Percentiles rank a stretch among this genome's conserved stretches.
phyloP scores from a whole-genome alignment of 2,329 filamentous ascomycete species.

The Fusarium compactum region DNA sequence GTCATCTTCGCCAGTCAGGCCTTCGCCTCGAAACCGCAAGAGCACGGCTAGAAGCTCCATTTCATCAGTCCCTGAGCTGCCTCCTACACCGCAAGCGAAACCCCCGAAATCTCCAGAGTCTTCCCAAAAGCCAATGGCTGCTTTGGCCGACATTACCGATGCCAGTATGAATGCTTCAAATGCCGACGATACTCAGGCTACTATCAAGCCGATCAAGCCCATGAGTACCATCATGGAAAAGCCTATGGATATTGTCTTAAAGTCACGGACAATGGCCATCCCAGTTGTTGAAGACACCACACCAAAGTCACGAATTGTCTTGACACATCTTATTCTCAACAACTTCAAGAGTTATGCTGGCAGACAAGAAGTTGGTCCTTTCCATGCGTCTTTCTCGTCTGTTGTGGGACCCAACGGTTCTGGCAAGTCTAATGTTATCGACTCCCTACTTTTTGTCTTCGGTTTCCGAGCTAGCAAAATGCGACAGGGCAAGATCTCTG shows the following conservation, averaged over 20 bases:
- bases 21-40: constrained; percentile 76
- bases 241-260: constrained; percentile 93
- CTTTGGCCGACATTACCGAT: constrained; percentile 80
- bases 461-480: constrained; percentile 99
- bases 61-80: constrained; percentile 55
- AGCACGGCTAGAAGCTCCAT: constrained; percentile 62
- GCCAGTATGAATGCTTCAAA: constrained; percentile 67
- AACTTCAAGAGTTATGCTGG: constrained; percentile 99
- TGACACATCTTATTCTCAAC: constrained; percentile 89
- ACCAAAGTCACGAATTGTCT: constrained; percentile 89
- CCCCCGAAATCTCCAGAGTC: constrained; percentile 72
- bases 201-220: constrained; percentile 78
- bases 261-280: constrained; percentile 79
- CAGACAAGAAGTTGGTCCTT: constrained; percentile 93
- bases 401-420: constrained; percentile 98
- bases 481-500: constrained; percentile 98
- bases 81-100: constrained; percentile 64
- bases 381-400: constrained; percentile 96
- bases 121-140: constrained; percentile 63
- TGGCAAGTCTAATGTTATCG: constrained; percentile 98
- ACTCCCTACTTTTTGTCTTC: constrained; percentile 98
- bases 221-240: constrained; percentile 84
- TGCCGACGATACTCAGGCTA: constrained; percentile 50
- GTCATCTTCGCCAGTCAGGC: constrained; percentile 51
- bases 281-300: constrained; percentile 78